A percentile compares a stretch with the other conserved stretches of the same genome.
Evolutionary conservation across 176 grass and related monocot species (phyloP).

Genomic region (Metroxylon sagu): DNA sequence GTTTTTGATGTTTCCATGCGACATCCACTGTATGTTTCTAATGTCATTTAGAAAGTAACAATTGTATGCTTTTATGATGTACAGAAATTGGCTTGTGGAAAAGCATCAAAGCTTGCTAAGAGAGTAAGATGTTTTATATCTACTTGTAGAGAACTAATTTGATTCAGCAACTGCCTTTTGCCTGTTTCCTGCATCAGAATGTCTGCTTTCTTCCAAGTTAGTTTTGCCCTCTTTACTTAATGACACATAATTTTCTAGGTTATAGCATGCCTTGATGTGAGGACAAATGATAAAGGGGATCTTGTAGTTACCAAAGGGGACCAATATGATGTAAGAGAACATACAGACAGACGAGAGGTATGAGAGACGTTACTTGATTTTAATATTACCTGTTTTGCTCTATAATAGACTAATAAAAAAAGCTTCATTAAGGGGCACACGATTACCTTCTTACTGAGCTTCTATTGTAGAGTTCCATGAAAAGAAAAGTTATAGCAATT

Average conservation of each 20-base stretch:
- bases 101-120: slow-evolving; percentile 91
- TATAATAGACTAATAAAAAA: no score
- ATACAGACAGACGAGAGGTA: slow-evolving; percentile 69
- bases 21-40: not conserved
- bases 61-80: slow-evolving; percentile 7
- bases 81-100: slow-evolving; percentile 49
- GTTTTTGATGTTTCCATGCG: slow-evolving; percentile 10
- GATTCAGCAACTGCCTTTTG: no score
- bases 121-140: slow-evolving; percentile 48
- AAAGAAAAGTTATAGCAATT: no score
- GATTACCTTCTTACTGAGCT: no score
- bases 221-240: not conserved
- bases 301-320: slow-evolving; percentile 99
- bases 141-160: not conserved
- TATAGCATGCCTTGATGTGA: slow-evolving; percentile 97
- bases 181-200: no score
- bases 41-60: not conserved
- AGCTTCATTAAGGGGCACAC: no score
- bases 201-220: no score
- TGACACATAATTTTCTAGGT: slow-evolving; percentile 33
- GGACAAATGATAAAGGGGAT: slow-evolving; percentile 92
- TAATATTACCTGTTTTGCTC: no score
- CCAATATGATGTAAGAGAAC: slow-evolving; percentile 98
- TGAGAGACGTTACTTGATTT: not conserved
- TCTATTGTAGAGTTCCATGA: no score